phyloP scores from a whole-genome alignment of 2,329 filamentous ascomycete species.

The Epichloe uncinata region DNA sequence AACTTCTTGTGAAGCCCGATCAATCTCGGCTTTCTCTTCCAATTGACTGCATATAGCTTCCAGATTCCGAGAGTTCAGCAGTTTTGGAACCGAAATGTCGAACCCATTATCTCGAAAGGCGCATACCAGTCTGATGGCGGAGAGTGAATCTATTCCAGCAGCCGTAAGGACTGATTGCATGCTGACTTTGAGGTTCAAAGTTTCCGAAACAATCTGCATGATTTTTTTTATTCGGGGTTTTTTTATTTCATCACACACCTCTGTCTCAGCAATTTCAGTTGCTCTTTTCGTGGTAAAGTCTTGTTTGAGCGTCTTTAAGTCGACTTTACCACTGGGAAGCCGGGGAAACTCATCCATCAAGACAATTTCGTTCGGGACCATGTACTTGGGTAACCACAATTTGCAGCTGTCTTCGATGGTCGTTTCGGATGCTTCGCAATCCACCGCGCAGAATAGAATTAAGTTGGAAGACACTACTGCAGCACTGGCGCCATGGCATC shows the following conservation, averaged over 20 bases:
- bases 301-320: slow-evolving; percentile 49
- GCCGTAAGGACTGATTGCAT: slow-evolving; percentile 32
- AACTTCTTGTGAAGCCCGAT: background rate
- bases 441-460: slow-evolving; percentile 59
- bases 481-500: slow-evolving; percentile 53
- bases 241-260: slow-evolving; percentile 5
- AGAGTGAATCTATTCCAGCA: slow-evolving; percentile 51
- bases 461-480: slow-evolving; percentile 54
- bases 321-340: slow-evolving; percentile 72
- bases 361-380: slow-evolving; percentile 67
- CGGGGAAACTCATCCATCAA: slow-evolving; percentile 53
- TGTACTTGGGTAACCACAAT: slow-evolving; percentile 67
- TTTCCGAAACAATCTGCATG: slow-evolving; percentile 24
- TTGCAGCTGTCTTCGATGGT: slow-evolving; percentile 47
- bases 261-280: background rate
- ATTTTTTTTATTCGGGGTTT: slow-evolving; percentile 20
- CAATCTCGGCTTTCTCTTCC: background rate
- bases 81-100: slow-evolving; percentile 40
- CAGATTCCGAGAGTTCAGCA: slow-evolving; percentile 44
- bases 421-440: slow-evolving; percentile 20
- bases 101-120: slow-evolving; percentile 44
- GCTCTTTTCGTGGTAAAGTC: slow-evolving; percentile 25
- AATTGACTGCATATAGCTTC: slow-evolving; percentile 13
- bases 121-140: slow-evolving; percentile 42
- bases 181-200: slow-evolving; percentile 25